phyloP scores from a whole-genome alignment of 2,329 filamentous ascomycete genomes.

The Clarireedia monteithiana region DNA sequence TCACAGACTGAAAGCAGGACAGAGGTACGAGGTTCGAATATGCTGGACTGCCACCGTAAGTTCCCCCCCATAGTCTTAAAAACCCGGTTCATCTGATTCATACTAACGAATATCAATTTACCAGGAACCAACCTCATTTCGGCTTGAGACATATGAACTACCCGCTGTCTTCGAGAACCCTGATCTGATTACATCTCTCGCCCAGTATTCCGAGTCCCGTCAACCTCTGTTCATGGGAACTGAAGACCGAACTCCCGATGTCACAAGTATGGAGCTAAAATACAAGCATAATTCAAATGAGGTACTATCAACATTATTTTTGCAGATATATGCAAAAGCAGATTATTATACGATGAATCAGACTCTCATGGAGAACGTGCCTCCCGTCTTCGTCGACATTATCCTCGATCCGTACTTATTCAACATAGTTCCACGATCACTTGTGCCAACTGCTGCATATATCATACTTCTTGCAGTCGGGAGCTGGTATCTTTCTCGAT shows the following conservation, averaged over 20 bases:
- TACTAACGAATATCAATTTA: constrained; percentile 12
- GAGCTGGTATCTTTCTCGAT: constrained; percentile 25
- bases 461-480: constrained; percentile 49
- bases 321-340: constrained; percentile 68
- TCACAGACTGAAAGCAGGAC: constrained; percentile 57
- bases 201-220: constrained; percentile 48
- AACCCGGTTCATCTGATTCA: background rate
- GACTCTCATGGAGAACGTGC: constrained; percentile 66
- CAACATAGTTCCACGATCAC: constrained; percentile 71
- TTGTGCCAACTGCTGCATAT: constrained; percentile 65
- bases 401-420: constrained; percentile 81
- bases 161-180: constrained; percentile 53
- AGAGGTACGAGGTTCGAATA: constrained; percentile 82
- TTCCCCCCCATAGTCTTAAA: constrained; percentile 15
- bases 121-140: constrained; percentile 82
- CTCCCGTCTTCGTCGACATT: constrained; percentile 68
- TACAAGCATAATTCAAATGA: constrained; percentile 11
- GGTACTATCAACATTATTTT: constrained; percentile 28
- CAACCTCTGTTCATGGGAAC: constrained; percentile 28
- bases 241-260: constrained; percentile 12
- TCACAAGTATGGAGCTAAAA: background rate
- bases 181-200: constrained; percentile 57
- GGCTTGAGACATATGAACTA: constrained; percentile 56
- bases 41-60: constrained; percentile 91
- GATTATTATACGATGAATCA: constrained; percentile 76